Evolutionary conservation across 306 rosid species (phyloP), one percentile per base, ranked within the genome.

Genomic region (Trifolium repens): DNA sequence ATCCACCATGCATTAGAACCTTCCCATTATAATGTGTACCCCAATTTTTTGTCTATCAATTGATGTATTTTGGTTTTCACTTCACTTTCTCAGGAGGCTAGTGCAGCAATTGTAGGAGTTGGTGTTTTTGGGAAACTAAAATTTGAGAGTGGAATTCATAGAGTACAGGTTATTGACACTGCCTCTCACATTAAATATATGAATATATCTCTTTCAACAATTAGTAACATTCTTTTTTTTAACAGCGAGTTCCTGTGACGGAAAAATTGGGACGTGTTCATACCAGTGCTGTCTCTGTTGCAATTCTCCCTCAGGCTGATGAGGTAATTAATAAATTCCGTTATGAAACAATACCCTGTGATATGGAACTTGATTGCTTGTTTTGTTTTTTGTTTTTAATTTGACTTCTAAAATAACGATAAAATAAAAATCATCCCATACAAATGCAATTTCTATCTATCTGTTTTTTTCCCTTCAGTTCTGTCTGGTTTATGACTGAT

Each of bases 251-350:
- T 80, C 98, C 97, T 49, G 91, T 91, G 73, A 94, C 98, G 49
- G 98, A 94, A 83, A 94, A 91, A 80, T 79, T 81, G 43, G 98
- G 97, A 75, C 98, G 98, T 15, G 85, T 91, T 77, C 97, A 91
- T 82, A 94, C 98, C 49, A 94, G 98, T 90, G 97, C 98, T 76
- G 83, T 94, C 74, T 91, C 98, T 83, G 97, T 94, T 64, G 98
- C 97, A 65, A 91, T 90, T 78, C 98, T 94, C 73, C 96, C 98
- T 74, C 96, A 94, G 80, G 97, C 97, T 67, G 96, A 94, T 84
- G 94, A 87, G 90, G 97, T 94, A 60, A 78, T 69, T 80, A 60
- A 88, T 84, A 53, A 75, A 67, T 75, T 62, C 59, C 72, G 63
- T 64, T 64, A 52, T 49, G 8, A 39, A 66, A 71, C 70, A 72